Evolutionary conservation across 495 filamentous ascomycete genomes (phyloP), one percentile per base, ranked within the genome.

Genomic region (Astrothelium macrocarpum): DNA sequence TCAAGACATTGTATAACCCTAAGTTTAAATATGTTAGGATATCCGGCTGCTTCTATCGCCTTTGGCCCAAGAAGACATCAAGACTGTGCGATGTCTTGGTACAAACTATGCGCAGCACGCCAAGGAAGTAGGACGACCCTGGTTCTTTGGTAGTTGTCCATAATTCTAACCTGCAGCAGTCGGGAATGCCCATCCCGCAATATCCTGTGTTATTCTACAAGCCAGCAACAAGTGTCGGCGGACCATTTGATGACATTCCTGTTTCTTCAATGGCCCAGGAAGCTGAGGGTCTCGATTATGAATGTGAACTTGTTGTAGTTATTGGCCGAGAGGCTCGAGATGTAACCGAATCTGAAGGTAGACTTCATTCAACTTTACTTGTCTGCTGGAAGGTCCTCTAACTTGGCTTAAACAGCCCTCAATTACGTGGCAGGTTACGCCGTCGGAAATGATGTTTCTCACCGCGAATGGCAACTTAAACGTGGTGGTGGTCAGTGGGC

Each of bases 151-250:
- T 49, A 61, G n/a, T 32, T 59, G 4, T 18, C 18, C 9, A 29
- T 26, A 18, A 26, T 11, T 4, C 59, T 36, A 60, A 43, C 14
- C 4, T 3, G 16, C 7, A 12, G 16, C 23, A 43, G 36, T 36
- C 31, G 0, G 36, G 59, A 16, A 32, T 5, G 20, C 25, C 31
- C 29, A 34, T 77, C 5, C 79, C 80, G 14, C 74, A 75, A 14
- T 79, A 71, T 66, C 81, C 81, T 26, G 78, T 74, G 32, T 74
- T 81, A 18, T 82, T 82, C 71, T 77, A 79, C 68, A 83, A 83
- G 63, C 75, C 81, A 9, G 64, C 64, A 53, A 79, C 81, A 2
- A 73, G 73, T 36, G 65, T 82, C 5, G 62, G 70, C 29, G 79
- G 78, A 64, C 79, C 80, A 59, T 69, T 71, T 10, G 67, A 63